phyloP scores from a whole-genome alignment of 2,329 filamentous ascomycete species.

The Scedosporium apiospermum region DNA sequence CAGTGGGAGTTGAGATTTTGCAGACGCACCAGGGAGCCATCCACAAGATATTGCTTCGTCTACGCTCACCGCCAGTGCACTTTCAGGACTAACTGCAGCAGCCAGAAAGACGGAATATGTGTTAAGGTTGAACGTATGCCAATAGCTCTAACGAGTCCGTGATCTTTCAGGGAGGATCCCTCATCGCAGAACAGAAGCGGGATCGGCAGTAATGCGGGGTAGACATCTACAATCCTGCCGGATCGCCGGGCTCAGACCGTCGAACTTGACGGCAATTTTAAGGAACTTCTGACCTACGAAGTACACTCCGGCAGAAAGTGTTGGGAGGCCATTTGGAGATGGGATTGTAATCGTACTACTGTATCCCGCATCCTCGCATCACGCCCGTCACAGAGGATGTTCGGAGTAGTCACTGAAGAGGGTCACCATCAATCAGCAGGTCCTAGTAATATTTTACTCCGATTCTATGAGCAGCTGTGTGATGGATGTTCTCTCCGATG shows the following conservation, averaged over 20 bases:
- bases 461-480: too few species aligned
- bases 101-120: background rate
- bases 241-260: too few species aligned
- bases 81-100: background rate
- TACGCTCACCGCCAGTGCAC: background rate
- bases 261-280: too few species aligned
- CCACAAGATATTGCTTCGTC: background rate
- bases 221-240: too few species aligned
- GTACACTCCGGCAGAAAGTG: background rate
- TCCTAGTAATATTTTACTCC: too few species aligned
- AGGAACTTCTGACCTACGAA: background rate
- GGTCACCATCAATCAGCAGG: too few species aligned
- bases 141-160: background rate
- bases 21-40: background rate
- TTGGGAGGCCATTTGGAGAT: background rate
- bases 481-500: too few species aligned
- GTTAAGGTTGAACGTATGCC: background rate
- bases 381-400: too few species aligned
- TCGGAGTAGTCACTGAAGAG: too few species aligned
- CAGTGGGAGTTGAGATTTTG: background rate
- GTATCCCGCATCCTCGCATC: too few species aligned
- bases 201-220: too few species aligned
- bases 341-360: too few species aligned
- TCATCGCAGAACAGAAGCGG: background rate
- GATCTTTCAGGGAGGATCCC: background rate